A percentile compares a stretch with the other conserved stretches of the same genome.
Evolutionary conservation across 2,329 filamentous ascomycete genomes (phyloP).

Genomic region (Ascochyta clinopodiicola): DNA sequence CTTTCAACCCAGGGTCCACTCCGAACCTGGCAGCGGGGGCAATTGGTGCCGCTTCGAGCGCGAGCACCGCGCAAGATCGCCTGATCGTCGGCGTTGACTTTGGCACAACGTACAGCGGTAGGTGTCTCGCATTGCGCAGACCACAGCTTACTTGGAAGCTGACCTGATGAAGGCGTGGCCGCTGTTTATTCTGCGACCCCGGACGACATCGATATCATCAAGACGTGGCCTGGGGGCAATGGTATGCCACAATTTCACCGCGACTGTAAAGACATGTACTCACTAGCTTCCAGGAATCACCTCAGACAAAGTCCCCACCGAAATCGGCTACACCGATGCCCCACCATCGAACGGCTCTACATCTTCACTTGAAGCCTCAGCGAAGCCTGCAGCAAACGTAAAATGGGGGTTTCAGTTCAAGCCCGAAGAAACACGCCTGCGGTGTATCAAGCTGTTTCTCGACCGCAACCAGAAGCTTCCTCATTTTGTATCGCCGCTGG

Average conservation of each 20-base stretch:
- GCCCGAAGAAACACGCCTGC: constrained; percentile 75
- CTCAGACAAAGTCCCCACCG: constrained; percentile 85
- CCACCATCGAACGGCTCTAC: constrained; percentile 18
- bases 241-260: constrained; percentile 49
- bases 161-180: constrained; percentile 61
- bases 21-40: constrained; percentile 25
- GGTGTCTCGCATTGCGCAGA: constrained; percentile 6
- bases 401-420: constrained; percentile 88
- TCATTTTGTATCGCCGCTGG: constrained; percentile 78
- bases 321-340: constrained; percentile 64
- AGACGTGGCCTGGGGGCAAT: constrained; percentile 80
- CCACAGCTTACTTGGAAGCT: constrained; percentile 7
- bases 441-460: constrained; percentile 85
- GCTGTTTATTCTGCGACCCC: constrained; percentile 77
- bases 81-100: constrained; percentile 82
- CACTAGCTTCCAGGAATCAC: constrained; percentile 62
- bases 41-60: constrained; percentile 5
- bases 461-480: constrained; percentile 81
- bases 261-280: constrained; percentile 8
- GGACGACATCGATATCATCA: constrained; percentile 83
- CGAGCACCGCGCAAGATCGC: constrained; percentile 4
- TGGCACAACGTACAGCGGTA: constrained; percentile 82
- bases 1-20: constrained; percentile 40
- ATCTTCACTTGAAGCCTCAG: constrained; percentile 27
- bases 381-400: constrained; percentile 37